These are phyloP conservation scores for Populus tremula DNA, from an alignment of 345 rosid genomes.

Conservation along the genomic window DNA sequence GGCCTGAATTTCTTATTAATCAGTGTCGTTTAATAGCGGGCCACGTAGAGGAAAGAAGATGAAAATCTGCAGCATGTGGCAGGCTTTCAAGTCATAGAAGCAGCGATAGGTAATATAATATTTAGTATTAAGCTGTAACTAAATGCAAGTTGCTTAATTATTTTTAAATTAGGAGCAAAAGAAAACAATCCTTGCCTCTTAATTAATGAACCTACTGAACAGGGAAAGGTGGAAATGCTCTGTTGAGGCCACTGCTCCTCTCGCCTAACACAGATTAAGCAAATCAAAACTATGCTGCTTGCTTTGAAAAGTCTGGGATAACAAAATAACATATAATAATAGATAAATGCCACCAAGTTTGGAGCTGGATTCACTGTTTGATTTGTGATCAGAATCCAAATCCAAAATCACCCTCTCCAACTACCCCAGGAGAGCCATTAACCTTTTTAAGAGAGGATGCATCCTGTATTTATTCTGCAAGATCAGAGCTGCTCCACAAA, in stretches of 20 bases:
- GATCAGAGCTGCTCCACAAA: slow-evolving; percentile 17
- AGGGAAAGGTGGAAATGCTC: slow-evolving; percentile 21
- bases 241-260: slow-evolving; percentile 10
- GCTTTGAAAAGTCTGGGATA: slow-evolving; percentile 21
- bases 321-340: slow-evolving; percentile 19
- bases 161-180: slow-evolving; percentile 2
- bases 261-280: slow-evolving; percentile 18
- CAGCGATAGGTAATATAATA: not conserved
- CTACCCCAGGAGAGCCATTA: not conserved
- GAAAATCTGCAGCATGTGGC: not conserved
- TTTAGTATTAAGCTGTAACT: no score
- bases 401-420: not conserved
- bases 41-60: not conserved
- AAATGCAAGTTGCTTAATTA: not conserved
- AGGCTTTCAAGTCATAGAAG: not conserved
- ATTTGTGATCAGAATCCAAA: not conserved
- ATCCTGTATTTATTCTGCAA: slow-evolving; percentile 12
- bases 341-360: not conserved
- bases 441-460: not conserved
- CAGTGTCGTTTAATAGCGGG: not conserved
- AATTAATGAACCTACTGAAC: slow-evolving; percentile 12
- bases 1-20: not conserved
- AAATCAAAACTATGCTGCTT: slow-evolving; percentile 4
- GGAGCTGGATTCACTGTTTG: not conserved
- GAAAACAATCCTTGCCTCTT: slow-evolving; percentile 24